Evolutionary conservation across 1,284 basidiomycete genomes (phyloP).

Genomic region (Meripilus lineatus): DNA sequence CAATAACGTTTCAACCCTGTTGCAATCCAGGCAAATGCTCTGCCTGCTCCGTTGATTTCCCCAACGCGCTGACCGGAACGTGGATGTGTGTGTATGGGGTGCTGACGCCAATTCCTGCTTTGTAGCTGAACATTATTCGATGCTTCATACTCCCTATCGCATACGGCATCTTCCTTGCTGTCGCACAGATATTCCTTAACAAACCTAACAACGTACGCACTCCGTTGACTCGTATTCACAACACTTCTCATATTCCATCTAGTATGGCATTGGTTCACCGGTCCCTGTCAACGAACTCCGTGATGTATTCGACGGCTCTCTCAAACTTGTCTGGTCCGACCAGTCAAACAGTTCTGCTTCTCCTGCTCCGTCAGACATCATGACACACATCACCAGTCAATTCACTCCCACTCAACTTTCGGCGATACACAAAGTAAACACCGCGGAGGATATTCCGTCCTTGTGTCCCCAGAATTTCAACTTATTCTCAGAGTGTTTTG

Average conservation of each 20-base stretch:
- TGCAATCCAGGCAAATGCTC: too few relatives aligned
- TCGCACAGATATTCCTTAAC: conserved; percentile 52
- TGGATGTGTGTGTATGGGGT: background rate
- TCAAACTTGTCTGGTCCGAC: conserved; percentile 62
- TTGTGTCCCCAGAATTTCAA: conserved; percentile 75
- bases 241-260: conserved; percentile 3
- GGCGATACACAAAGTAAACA: conserved; percentile 44
- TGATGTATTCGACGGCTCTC: conserved; percentile 45
- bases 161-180: conserved; percentile 65
- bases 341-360: conserved; percentile 46
- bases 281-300: conserved; percentile 45
- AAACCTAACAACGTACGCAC: conserved; percentile 51
- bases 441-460: conserved; percentile 43
- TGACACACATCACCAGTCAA: conserved; percentile 46
- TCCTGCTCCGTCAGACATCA: conserved; percentile 52
- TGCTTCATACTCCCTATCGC: conserved; percentile 66
- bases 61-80: too few relatives aligned
- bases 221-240: background rate
- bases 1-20: background rate
- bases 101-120: conserved; percentile 12
- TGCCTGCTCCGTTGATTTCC: too few relatives aligned
- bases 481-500: conserved; percentile 64
- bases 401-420: conserved; percentile 41
- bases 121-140: conserved; percentile 57
- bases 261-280: conserved; percentile 66